Evolutionary conservation across 78 protist genomes (phyloP).

Genomic region (Salpingoeca rosetta): DNA sequence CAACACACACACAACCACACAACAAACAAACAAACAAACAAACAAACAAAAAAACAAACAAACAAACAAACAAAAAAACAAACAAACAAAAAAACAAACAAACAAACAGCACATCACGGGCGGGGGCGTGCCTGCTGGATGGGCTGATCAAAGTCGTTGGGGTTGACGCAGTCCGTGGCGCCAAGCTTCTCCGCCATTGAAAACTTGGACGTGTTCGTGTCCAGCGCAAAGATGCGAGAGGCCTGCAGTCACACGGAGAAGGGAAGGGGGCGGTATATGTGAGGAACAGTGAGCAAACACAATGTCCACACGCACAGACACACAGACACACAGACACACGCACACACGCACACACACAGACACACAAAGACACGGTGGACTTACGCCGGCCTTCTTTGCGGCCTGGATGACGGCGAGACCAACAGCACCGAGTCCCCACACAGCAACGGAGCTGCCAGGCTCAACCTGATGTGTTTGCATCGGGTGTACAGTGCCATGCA

Average conservation of each 20-base stretch:
- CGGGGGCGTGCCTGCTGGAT: slow-evolving; percentile 27
- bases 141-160: slow-evolving; percentile 41
- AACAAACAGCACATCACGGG: no score
- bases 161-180: slow-evolving; percentile 80
- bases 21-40: no score
- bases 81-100: no score
- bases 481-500: no score
- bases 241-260: not conserved
- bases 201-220: not conserved
- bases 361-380: not conserved
- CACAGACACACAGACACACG: no score
- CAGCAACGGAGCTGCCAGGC: slow-evolving; percentile 38
- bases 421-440: slow-evolving; percentile 80
- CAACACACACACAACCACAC: no score
- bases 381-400: slow-evolving; percentile 48
- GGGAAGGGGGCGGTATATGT: not conserved
- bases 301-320: no score
- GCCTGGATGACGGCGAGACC: slow-evolving; percentile 68
- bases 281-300: not conserved
- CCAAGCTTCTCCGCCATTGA: slow-evolving; percentile 68
- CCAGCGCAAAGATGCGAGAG: not conserved
- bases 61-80: no score
- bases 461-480: no score
- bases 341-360: not conserved
- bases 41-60: no score